Base-by-base conservation (phyloP, 352 stramenopile genomes). In the Phytopythium sindhum region DNA sequence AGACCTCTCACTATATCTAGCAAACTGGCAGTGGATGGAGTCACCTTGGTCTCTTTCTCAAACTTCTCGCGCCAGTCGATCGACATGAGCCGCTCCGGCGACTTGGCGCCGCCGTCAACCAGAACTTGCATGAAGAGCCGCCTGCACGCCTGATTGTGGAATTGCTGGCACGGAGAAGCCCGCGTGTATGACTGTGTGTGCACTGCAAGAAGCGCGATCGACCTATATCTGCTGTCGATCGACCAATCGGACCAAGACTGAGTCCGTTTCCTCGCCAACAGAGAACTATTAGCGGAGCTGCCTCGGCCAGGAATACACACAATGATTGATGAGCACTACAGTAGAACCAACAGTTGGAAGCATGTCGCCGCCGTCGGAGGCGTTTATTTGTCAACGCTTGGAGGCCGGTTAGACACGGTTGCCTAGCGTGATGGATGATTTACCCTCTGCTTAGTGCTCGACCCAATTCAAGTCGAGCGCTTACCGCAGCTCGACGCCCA, bases 401-500 rank as follows among this genome's bases (percentile, higher is more conserved):
- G 10, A 51, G 23, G 1, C 44, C 23, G n/a, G 39, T 14, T 7
- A 23, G 28, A 42, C 19, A 5, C 44, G 44, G 1, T 52, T 31
- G 23, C 9, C 23, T 5, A 63, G 17, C 29, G 21, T 19, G 5
- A 9, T 52, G 7, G 23, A n/a, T 12, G 23, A 6, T 15, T n/a
- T 7, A n/a, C 23, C 15, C 26, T n/a, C 48, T n/a, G 28, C 26
- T 35, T 8, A 3, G 15, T 21, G 2, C 23, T 23, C 26, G 28
- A 15, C 48, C 1, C 48, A 14, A 37, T 12, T 26, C 15, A 55
- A 24, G 19, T 60, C 60, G 41, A 17, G 17, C 19, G 47, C 45
- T 58, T 96, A 98, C 78, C 96, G 82, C n/a, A 98, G 81, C 65
- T 97, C 88, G 35, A 98, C 88, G 29, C 74, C 76, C 12, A 99